Percentiles rank a stretch among this genome's conserved stretches.
Conservation (phyloP, 352 stramenopile genomes). For the Globisporangium canariense region DNA sequence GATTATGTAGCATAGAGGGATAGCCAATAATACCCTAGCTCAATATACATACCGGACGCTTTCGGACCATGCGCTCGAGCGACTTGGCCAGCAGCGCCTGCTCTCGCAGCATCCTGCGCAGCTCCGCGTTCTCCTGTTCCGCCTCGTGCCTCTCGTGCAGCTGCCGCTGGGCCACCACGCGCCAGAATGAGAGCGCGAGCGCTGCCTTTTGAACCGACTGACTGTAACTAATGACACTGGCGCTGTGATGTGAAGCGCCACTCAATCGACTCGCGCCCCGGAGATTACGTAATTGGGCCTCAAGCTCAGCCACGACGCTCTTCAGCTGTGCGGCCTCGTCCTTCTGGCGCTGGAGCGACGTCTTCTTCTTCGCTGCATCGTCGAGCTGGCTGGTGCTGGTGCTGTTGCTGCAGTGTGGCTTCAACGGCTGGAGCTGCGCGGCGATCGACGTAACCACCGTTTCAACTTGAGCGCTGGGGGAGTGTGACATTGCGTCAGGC, state of each 20-base stretch:
- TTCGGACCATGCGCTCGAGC: slow-evolving; percentile 8
- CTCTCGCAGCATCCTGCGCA: slow-evolving; percentile 4
- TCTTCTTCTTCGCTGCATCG: neutral
- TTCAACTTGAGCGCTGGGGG: neutral
- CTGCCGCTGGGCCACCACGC: slow-evolving; percentile 1
- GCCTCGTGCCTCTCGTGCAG: neutral
- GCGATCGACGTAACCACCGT: neutral
- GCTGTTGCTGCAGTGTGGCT: neutral
- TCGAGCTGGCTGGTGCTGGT: neutral
- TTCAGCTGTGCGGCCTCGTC: slow-evolving; percentile 3
- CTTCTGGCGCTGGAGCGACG: slow-evolving; percentile 12
- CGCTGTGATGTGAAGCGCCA: neutral
- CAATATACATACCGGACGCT: slow-evolving; percentile 4
- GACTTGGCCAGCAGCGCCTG: slow-evolving; percentile 8
- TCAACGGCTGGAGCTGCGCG: neutral
- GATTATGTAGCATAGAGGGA: neutral
- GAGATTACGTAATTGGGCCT: neutral
- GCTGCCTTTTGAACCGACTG: neutral
- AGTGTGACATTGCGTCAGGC: too few relatives aligned
- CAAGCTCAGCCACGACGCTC: neutral
- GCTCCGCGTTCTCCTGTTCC: slow-evolving; percentile 7
- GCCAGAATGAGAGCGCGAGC: slow-evolving; percentile 4
- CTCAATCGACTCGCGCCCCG: neutral
- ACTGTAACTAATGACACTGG: neutral
- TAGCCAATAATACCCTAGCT: neutral